Evolutionary conservation across 768 basidiomycete species (phyloP).

Genomic region (Tylopilus sp.): DNA sequence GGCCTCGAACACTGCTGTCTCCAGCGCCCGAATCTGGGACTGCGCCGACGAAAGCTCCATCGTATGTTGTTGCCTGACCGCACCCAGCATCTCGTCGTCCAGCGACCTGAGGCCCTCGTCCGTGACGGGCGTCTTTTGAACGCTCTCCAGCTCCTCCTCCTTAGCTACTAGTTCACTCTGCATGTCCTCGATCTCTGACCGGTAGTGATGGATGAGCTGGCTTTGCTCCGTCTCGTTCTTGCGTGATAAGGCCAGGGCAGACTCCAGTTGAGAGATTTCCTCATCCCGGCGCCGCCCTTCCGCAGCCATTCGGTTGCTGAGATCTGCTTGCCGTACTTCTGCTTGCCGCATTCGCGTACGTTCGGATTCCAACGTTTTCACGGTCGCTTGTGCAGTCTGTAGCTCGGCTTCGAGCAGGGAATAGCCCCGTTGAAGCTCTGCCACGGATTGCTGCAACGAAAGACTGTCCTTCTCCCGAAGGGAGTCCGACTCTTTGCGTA

Average conservation of each 20-base stretch:
- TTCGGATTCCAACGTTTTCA: constrained; percentile 62
- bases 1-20: constrained; percentile 68
- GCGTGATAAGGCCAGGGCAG: constrained; percentile 49
- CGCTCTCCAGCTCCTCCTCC: constrained; percentile 63
- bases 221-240: constrained; percentile 56
- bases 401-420: constrained; percentile 60
- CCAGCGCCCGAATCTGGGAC: constrained; percentile 73
- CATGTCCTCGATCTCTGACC: constrained; percentile 69
- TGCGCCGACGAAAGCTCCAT: constrained; percentile 80
- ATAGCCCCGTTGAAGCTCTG: constrained; percentile 63
- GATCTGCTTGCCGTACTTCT: constrained; percentile 50
- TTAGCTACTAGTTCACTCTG: constrained; percentile 57
- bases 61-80: constrained; percentile 67
- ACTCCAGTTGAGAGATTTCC: constrained; percentile 49
- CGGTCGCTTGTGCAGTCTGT: constrained; percentile 47
- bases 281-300: constrained; percentile 47
- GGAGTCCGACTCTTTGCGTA: constrained; percentile 42
- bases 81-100: constrained; percentile 70
- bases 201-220: constrained; percentile 59
- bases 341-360: constrained; percentile 58
- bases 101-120: constrained; percentile 49
- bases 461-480: constrained; percentile 52
- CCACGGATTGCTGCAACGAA: constrained; percentile 45
- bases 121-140: constrained; percentile 42
- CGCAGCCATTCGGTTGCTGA: constrained; percentile 52